Evolutionary conservation across 2,329 filamentous ascomycete genomes (phyloP).

Genomic region (Rutstroemia sp.): DNA sequence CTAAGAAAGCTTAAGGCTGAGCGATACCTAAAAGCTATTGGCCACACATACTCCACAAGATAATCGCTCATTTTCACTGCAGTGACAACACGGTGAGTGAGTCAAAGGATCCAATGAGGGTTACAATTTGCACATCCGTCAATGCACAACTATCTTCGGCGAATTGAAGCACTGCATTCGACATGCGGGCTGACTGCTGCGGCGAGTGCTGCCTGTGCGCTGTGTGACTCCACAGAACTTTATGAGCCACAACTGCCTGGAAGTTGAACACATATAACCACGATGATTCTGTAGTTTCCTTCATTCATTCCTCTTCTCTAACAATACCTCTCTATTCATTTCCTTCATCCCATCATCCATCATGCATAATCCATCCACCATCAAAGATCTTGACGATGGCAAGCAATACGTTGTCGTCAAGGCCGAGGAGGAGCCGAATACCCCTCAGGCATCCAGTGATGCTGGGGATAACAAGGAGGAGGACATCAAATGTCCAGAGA

Average conservation of each 20-base stretch:
- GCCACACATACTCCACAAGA: too few species aligned
- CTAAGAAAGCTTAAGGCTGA: neutral
- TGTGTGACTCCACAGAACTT: neutral
- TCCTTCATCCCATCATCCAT: neutral
- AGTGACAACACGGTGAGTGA: slow-evolving; percentile 4
- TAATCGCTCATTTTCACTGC: neutral
- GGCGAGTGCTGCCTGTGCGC: slow-evolving; percentile 4
- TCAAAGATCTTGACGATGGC: slow-evolving; percentile 9
- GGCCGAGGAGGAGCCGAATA: slow-evolving; percentile 9
- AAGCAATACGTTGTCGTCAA: slow-evolving; percentile 17
- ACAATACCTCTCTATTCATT: neutral
- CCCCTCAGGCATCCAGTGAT: slow-evolving; percentile 10
- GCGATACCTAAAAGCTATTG: neutral
- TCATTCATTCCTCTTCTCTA: neutral
- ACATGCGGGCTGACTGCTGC: slow-evolving; percentile 5
- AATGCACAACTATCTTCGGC: slow-evolving; percentile 3
- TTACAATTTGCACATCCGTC: too few species aligned
- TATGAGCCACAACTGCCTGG: neutral
- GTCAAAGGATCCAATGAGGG: neutral
- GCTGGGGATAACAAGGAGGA: slow-evolving; percentile 11
- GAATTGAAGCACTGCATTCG: neutral
- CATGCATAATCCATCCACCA: slow-evolving; percentile 7
- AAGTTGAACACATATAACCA: neutral
- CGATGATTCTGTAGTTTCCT: neutral
- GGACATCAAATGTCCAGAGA: slow-evolving; percentile 15